Percentiles rank a stretch among this genome's conserved stretches.
phyloP scores from a whole-genome alignment of 169 alveolate genomes.

The Eimeria tenella region DNA sequence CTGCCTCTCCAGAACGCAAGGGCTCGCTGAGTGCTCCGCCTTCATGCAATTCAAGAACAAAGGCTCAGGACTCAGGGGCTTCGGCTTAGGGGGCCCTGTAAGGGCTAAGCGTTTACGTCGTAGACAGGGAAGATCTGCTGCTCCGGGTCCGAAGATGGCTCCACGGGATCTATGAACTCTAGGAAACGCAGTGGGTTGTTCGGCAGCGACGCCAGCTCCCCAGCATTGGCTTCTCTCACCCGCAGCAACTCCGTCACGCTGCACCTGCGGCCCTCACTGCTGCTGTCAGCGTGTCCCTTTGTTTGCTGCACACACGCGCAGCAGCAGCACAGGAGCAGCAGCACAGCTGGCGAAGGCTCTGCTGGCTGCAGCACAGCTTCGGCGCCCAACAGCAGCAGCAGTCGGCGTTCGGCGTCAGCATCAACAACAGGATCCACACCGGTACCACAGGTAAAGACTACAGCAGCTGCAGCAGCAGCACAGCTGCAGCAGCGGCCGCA shows the following conservation, averaged over 20 bases:
- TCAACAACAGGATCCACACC: neutral
- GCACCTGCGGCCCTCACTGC: neutral
- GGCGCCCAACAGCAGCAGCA: neutral
- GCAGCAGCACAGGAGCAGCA: conserved; percentile 28
- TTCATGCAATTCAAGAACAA: too few relatives aligned
- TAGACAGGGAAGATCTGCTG: conserved; percentile 34
- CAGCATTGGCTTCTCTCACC: neutral
- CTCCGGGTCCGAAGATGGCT: conserved; percentile 28
- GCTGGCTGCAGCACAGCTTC: neutral
- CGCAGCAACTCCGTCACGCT: conserved; percentile 50
- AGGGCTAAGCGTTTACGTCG: conserved; percentile 43
- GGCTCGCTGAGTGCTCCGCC: too few relatives aligned
- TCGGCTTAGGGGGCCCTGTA: neutral
- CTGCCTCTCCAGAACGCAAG: too few relatives aligned
- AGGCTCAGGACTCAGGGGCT: neutral
- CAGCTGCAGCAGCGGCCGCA: conserved; percentile 38
- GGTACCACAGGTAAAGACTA: neutral
- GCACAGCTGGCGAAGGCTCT: neutral
- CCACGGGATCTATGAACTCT: neutral
- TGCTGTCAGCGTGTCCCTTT: neutral
- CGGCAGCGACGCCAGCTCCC: neutral
- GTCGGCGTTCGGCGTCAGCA: conserved; percentile 15
- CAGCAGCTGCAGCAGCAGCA: neutral
- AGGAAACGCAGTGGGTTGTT: neutral
- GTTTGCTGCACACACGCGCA: conserved; percentile 14